Percentiles rank a stretch among this genome's conserved stretches.
These are phyloP conservation scores for Geum urbanum DNA, from an alignment of 306 rosid species.

Conservation along the genomic window DNA sequence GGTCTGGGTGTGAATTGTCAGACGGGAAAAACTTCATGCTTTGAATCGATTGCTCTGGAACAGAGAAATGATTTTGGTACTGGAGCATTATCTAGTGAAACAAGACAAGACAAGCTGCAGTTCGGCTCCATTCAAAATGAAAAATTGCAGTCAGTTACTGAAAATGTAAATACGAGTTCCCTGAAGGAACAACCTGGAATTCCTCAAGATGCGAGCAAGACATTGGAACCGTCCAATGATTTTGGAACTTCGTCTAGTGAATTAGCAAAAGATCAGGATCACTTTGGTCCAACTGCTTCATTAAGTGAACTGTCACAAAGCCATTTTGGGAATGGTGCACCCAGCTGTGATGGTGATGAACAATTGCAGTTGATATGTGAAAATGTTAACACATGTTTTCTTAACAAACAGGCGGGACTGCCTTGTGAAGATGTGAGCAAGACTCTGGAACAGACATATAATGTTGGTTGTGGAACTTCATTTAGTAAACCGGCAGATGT, in stretches of 20 bases:
- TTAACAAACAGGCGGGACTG: neutral
- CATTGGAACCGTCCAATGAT: slow-evolving; percentile 7
- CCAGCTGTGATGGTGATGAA: slow-evolving; percentile 5
- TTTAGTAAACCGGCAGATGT: slow-evolving; percentile 7
- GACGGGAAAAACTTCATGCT: slow-evolving; percentile 17
- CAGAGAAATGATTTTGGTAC: slow-evolving; percentile 14
- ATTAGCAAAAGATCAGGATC: neutral
- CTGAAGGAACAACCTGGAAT: slow-evolving; percentile 2
- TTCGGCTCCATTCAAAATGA: slow-evolving; percentile 13
- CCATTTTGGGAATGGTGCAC: neutral
- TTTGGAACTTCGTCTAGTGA: slow-evolving; percentile 2
- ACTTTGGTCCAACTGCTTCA: neutral
- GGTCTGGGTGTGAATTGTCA: slow-evolving; percentile 10
- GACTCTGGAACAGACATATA: slow-evolving; percentile 17
- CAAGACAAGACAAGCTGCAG: neutral
- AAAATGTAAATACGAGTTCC: neutral
- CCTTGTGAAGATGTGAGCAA: slow-evolving; percentile 11
- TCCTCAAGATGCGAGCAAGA: slow-evolving; percentile 12
- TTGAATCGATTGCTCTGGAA: slow-evolving; percentile 7
- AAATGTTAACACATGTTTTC: neutral
- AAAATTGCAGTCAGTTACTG: neutral
- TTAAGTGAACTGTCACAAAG: neutral
- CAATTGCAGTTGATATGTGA: neutral
- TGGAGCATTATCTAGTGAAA: neutral
- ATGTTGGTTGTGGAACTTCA: slow-evolving; percentile 12